Evolutionary conservation across 1,284 basidiomycete genomes (phyloP), one percentile per base, ranked within the genome.

Genomic region (Melampsora abietis-canadensis): DNA sequence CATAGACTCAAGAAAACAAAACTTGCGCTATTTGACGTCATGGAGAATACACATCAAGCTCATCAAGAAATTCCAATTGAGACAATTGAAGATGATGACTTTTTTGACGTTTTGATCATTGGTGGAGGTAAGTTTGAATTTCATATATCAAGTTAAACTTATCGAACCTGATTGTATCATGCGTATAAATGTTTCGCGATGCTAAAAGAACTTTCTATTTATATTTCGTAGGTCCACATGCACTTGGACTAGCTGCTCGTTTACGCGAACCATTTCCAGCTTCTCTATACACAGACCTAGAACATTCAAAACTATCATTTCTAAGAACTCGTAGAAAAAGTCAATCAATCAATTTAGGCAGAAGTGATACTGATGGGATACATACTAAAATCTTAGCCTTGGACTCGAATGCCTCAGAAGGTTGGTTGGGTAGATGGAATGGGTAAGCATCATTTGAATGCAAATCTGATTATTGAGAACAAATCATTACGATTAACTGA

Each of bases 221-320:
- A 31, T 48, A 24, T 40, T n/a, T 21, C 51, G 40, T 76, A 14
- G 80, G 80, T 1, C 80, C 80, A n/a, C 78, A 80, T 67, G 74
- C 76, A 10, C 77, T 81, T 15, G 80, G 79, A 0, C 65, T 79
- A 37, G 78, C 78, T 4, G 76, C 78, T 0, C 65, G 80, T 5
- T 65, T 81, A 12, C 67, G 77, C 51, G 80, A 81, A 51, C 72
- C 72, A 2, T 76, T 72, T 14, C 80, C 80, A 0, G 77, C 78
- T 0, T 77, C 79, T 0, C 76, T 80, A 19, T 81, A 79, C 70
- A 79, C 79, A 12, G 80, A 81, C 44, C 77, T 79, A n/a, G 80
- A 81, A 76, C 80, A 81, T 63, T 78, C 78, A 2, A 76, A 79
- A 0, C 68, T 79, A n/a, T 65, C 72, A 40, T 81, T 79, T 78